phyloP scores from a whole-genome alignment of 2,329 filamentous ascomycete species.

The Clonostachys byssicola region DNA sequence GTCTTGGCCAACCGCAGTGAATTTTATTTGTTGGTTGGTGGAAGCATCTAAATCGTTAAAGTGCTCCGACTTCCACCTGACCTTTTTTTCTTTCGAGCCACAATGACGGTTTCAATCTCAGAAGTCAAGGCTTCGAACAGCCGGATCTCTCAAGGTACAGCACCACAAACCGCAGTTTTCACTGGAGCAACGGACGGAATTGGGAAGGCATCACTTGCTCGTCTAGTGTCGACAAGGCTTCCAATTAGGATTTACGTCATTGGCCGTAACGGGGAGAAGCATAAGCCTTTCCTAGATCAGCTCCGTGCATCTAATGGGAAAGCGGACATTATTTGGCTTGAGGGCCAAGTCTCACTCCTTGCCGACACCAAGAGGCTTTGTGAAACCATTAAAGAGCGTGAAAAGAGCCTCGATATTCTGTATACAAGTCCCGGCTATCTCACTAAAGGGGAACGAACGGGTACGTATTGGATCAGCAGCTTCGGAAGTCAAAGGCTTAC shows the following conservation, averaged over 20 bases:
- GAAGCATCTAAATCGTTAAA: no score
- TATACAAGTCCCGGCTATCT: neutral
- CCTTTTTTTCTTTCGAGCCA: no score
- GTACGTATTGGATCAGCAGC: no score
- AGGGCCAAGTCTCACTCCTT: constrained; percentile 2
- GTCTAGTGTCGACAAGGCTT: neutral
- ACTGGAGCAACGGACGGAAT: constrained; percentile 1
- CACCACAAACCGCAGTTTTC: neutral
- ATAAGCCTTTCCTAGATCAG: neutral
- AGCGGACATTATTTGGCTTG: neutral
- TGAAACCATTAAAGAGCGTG: neutral
- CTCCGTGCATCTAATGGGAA: neutral
- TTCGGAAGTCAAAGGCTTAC: no score
- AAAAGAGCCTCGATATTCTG: neutral
- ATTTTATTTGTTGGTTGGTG: no score
- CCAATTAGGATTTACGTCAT: neutral
- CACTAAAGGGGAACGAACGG: neutral
- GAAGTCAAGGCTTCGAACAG: neutral
- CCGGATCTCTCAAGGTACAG: neutral
- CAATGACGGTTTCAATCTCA: no score
- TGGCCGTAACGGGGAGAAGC: neutral
- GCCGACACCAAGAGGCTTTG: neutral
- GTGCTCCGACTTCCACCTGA: no score
- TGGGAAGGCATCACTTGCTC: neutral
- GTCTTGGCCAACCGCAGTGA: no score